Conservation (phyloP, 2,329 filamentous ascomycete genomes). For the Balansia obtecta region DNA sequence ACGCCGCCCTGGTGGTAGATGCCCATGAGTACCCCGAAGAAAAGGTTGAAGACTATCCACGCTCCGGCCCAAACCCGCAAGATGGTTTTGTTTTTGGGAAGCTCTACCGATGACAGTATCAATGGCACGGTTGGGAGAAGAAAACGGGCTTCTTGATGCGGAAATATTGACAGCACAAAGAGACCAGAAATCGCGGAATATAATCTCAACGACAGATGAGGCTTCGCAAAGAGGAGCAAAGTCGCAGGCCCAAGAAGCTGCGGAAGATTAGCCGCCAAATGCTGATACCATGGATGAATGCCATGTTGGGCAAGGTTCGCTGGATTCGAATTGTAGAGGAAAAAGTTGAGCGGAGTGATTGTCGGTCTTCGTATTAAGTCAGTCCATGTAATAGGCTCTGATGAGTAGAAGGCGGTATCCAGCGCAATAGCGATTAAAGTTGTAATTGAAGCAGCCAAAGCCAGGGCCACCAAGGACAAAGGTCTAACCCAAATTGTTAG, state of each 20-base stretch:
- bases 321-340: slow-evolving; percentile 59
- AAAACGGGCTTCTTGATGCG: slow-evolving; percentile 72
- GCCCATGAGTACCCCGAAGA: slow-evolving; percentile 64
- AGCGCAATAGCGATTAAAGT: slow-evolving; percentile 61
- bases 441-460: slow-evolving; percentile 53
- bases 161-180: slow-evolving; percentile 58
- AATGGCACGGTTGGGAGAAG: slow-evolving; percentile 63
- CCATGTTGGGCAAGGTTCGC: slow-evolving; percentile 65
- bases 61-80: slow-evolving; percentile 41
- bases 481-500: slow-evolving; percentile 30
- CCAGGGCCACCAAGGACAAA: slow-evolving; percentile 48
- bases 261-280: slow-evolving; percentile 56
- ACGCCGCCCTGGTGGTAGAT: slow-evolving; percentile 71
- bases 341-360: slow-evolving; percentile 67
- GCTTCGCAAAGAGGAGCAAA: slow-evolving; percentile 44
- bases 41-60: slow-evolving; percentile 60
- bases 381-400: slow-evolving; percentile 49
- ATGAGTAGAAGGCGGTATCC: slow-evolving; percentile 75
- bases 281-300: slow-evolving; percentile 68
- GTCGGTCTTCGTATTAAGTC: slow-evolving; percentile 52
- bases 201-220: slow-evolving; percentile 47
- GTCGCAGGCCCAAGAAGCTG: slow-evolving; percentile 60
- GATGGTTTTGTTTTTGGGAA: slow-evolving; percentile 43
- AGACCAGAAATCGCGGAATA: slow-evolving; percentile 65
- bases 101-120: slow-evolving; percentile 58